Conservation (phyloP, 345 rosid genomes). For the Heritiera fomes region DNA sequence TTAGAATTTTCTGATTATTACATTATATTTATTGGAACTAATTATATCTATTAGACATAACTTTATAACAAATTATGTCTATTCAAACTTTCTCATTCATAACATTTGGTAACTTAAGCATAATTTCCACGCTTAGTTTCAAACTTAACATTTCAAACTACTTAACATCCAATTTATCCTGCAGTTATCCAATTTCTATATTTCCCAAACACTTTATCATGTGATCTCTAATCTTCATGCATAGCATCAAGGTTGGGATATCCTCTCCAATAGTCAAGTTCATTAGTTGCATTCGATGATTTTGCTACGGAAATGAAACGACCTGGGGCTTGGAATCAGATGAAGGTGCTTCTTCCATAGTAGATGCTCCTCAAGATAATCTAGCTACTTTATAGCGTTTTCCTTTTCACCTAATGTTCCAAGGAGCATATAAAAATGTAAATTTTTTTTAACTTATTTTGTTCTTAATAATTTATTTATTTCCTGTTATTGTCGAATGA, state of each 20-base stretch:
- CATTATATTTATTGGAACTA: no score
- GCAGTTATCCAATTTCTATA: no score
- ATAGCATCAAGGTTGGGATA: slow-evolving; percentile 57
- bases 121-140: no score
- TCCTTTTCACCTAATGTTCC: slow-evolving; percentile 79
- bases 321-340: slow-evolving; percentile 86
- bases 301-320: slow-evolving; percentile 80
- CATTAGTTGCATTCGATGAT: slow-evolving; percentile 87
- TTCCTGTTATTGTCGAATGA: not conserved
- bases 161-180: no score
- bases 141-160: no score
- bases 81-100: no score
- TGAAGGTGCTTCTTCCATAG: slow-evolving; percentile 52
- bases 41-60: no score
- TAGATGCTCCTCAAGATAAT: slow-evolving; percentile 73
- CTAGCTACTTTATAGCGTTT: slow-evolving; percentile 33
- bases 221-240: slow-evolving; percentile 17
- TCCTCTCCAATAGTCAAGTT: slow-evolving; percentile 47
- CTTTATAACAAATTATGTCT: no score
- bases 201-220: no score
- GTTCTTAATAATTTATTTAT: no score
- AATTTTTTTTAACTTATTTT: not conserved
- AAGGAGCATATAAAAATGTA: slow-evolving; percentile 91
- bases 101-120: no score
- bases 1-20: no score